Percentiles rank a stretch among this genome's conserved stretches.
phyloP scores from a whole-genome alignment of 1,139 yeast genomes.

The Citeromyces siamensis region DNA sequence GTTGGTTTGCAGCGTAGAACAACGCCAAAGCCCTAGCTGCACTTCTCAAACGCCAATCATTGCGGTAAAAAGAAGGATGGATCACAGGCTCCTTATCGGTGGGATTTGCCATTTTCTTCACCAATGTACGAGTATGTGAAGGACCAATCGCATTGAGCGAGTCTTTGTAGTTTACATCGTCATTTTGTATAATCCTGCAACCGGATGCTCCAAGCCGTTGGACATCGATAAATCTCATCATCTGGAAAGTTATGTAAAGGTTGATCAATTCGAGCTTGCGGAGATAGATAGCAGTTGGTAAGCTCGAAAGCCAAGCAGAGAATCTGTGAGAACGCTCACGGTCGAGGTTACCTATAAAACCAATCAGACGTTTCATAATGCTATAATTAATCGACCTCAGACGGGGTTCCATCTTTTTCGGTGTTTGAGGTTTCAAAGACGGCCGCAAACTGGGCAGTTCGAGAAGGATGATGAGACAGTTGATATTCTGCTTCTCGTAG shows the following conservation, averaged over 20 bases:
- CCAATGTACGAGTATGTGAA: conserved; percentile 1
- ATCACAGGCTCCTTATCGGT: conserved; percentile 29
- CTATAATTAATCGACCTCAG: conserved; percentile 48
- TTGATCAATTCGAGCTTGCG: conserved; percentile 43
- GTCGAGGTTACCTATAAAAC: conserved; percentile 44
- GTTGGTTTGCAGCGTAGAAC: conserved; percentile 41
- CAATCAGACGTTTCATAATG: conserved; percentile 51
- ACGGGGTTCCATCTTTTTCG: conserved; percentile 24
- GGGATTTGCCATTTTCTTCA: neutral
- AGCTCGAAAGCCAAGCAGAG: conserved; percentile 45
- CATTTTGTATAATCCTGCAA: conserved; percentile 7
- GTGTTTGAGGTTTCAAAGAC: conserved; percentile 22
- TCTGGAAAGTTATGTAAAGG: conserved; percentile 51
- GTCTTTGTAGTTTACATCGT: conserved; percentile 17
- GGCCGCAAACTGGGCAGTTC: conserved; percentile 47
- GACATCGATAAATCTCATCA: conserved; percentile 22
- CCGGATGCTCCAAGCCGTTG: neutral
- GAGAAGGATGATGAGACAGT: conserved; percentile 48
- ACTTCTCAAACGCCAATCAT: conserved; percentile 70
- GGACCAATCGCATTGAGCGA: conserved; percentile 6
- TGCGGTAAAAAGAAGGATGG: conserved; percentile 51
- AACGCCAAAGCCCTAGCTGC: conserved; percentile 49
- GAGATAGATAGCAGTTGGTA: conserved; percentile 26
- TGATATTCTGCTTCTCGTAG: conserved; percentile 25
- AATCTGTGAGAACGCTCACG: conserved; percentile 30